Evolutionary conservation across 192 early-diverging fungal genomes (phyloP), one percentile per base, ranked within the genome.

Genomic region (Rhizoclosmatium globosum): DNA sequence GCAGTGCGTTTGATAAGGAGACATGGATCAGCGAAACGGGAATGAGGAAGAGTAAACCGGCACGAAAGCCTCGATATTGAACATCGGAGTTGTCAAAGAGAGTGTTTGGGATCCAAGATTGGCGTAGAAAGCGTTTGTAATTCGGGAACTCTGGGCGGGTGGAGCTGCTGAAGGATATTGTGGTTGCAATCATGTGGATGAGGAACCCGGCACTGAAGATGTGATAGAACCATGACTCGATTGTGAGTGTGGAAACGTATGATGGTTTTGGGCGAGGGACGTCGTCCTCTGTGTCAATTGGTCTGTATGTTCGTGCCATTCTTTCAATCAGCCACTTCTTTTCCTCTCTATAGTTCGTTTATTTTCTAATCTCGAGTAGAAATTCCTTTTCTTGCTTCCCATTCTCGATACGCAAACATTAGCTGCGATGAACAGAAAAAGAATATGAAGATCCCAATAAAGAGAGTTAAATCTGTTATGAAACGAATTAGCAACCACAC

Each of bases 61-160:
- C 83, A 19, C 94, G 86, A 66, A 95, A 93, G 6, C 85, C 78
- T 42, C 83, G 84, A 57, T 92, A 93, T 83, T 95, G 93, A 38
- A 72, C 70, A 77, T 94, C 93, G 77, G 89, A 91, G 80, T 93
- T 93, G 78, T 95, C 67, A 46, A 68, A 46, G 31, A 19, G 43
- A 9, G 21, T 11, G 4, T 4, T 9, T 6, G 6, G 6, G 46
- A 68, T 39, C 67, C 67, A 68, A 1, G 67, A 68, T 4, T 4
- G 38, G 7, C 31, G 43, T 4, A 68, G 67, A 19, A 45, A 9
- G 67, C 13, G 43, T 43, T 4, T 6, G 21, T 68, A 68, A 11
- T 19, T 42, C 0, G 41, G 9, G 21, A 45, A 68, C 38, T 45
- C 38, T 4, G 67, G 67, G 9, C 45, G 38, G 38, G 67, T 42